Evolutionary conservation across 768 basidiomycete species (phyloP).

Genomic region (Lactarius sp.): DNA sequence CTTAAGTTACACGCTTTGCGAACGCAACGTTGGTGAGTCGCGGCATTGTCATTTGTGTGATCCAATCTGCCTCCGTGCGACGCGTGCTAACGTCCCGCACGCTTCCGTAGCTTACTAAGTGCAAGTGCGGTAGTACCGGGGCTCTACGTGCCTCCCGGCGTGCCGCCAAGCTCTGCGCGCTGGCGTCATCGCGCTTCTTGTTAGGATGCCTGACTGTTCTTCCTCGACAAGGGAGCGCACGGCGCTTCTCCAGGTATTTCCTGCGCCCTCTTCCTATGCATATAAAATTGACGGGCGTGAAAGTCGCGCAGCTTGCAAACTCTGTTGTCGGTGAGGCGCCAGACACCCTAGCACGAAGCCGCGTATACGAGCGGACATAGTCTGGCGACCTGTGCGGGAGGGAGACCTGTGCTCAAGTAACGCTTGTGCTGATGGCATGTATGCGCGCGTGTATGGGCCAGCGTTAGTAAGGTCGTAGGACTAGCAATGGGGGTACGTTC

Average conservation of each 20-base stretch:
- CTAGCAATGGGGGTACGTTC: too few species aligned
- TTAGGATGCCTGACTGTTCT: constrained; percentile 8
- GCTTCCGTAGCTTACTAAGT: background rate
- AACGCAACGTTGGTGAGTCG: background rate
- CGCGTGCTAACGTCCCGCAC: background rate
- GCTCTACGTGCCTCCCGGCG: background rate
- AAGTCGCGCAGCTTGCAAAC: background rate
- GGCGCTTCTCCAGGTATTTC: background rate
- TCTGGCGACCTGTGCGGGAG: background rate
- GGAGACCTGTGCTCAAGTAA: background rate
- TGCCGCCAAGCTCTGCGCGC: constrained; percentile 18
- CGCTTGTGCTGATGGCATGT: background rate
- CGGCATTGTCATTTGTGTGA: background rate
- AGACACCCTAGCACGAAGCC: background rate
- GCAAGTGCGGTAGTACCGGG: background rate
- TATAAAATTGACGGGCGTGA: background rate
- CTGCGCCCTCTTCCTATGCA: too few species aligned
- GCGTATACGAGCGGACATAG: background rate
- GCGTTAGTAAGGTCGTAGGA: background rate
- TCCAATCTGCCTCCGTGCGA: background rate
- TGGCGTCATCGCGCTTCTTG: constrained; percentile 20
- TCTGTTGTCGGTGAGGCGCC: background rate
- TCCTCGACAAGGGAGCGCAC: background rate
- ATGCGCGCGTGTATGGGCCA: background rate
- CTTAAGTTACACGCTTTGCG: background rate